Conservation (phyloP, 1,284 basidiomycete species). For the Cystobasidium slooffiae region DNA sequence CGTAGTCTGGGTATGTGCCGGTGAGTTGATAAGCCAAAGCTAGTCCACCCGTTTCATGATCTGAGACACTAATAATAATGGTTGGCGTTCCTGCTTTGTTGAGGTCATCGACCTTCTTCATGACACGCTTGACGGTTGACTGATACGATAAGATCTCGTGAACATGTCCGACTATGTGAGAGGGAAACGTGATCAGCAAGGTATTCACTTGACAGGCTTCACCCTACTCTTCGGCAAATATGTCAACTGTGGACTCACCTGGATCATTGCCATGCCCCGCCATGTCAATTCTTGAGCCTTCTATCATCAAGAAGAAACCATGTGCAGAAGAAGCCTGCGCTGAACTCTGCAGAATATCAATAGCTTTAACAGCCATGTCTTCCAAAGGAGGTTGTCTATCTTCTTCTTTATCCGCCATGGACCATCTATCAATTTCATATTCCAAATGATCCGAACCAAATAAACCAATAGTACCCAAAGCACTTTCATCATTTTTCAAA, state of each 20-base stretch:
- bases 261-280: constrained; percentile 55
- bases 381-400: constrained; percentile 46
- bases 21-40: constrained; percentile 56
- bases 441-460: constrained; percentile 48
- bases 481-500: constrained; percentile 37
- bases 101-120: constrained; percentile 53
- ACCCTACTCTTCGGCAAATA: neutral
- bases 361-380: constrained; percentile 47
- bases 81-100: constrained; percentile 54
- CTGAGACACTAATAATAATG: constrained; percentile 56
- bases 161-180: constrained; percentile 49
- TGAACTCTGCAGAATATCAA: constrained; percentile 30
- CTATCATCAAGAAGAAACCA: constrained; percentile 51
- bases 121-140: constrained; percentile 55
- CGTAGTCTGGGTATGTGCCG: constrained; percentile 53
- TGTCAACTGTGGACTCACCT: neutral
- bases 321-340: constrained; percentile 37
- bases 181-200: neutral
- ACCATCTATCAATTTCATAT: constrained; percentile 49
- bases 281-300: constrained; percentile 49
- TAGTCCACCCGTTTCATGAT: constrained; percentile 59
- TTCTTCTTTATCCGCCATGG: constrained; percentile 29
- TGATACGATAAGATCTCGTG: constrained; percentile 58
- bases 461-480: constrained; percentile 44
- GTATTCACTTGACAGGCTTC: no score